Conservation (phyloP, 2,329 filamentous ascomycete species). For the Diaporthe longicolla region DNA sequence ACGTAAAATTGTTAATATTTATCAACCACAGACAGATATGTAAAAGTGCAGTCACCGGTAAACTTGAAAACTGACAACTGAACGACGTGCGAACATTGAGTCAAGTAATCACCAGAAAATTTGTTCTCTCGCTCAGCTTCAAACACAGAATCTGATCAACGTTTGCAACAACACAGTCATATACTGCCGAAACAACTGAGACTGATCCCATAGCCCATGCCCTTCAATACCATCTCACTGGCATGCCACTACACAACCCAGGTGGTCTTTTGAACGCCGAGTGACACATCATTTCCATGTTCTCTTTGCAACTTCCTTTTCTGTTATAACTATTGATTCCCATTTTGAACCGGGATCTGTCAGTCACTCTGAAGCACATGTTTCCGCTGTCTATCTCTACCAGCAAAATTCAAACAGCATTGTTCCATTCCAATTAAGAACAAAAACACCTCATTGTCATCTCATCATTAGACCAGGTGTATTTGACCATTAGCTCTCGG, state of each 20-base stretch:
- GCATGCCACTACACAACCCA: neutral
- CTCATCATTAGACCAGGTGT: neutral
- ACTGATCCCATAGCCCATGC: neutral
- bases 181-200: neutral
- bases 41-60: neutral
- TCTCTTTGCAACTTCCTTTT: too few species aligned
- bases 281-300: neutral
- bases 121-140: neutral
- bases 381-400: neutral
- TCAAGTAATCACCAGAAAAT: too few species aligned
- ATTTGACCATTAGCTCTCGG: too few species aligned
- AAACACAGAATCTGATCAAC: too few species aligned
- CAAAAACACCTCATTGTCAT: neutral
- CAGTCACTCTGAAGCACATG: neutral
- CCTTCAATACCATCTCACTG: neutral
- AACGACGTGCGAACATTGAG: neutral
- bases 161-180: too few species aligned
- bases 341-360: neutral
- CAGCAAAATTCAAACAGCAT: neutral
- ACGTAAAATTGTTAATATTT: conserved; percentile 6
- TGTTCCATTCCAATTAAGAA: neutral
- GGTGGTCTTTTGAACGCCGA: neutral
- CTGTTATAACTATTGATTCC: too few species aligned
- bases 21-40: neutral
- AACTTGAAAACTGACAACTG: neutral